phyloP scores from a whole-genome alignment of 1,284 basidiomycete genomes.

The Baeospora myosura region DNA sequence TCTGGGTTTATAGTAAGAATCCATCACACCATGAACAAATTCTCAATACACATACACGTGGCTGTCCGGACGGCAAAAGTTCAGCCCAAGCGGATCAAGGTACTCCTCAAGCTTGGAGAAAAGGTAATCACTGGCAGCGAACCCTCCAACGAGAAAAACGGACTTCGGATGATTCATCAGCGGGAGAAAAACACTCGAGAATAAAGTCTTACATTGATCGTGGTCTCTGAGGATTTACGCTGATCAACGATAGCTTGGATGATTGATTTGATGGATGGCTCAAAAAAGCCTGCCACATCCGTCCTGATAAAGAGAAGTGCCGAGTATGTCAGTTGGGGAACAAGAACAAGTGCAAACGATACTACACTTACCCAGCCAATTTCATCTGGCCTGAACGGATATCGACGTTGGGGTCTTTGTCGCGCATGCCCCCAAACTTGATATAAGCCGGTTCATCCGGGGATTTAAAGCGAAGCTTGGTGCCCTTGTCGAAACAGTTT shows the following conservation, averaged over 20 bases:
- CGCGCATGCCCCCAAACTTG: slow-evolving; percentile 31
- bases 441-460: slow-evolving; percentile 28
- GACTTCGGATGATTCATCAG: slow-evolving; percentile 13
- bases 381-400: slow-evolving; percentile 36
- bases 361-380: slow-evolving; percentile 28
- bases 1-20: slow-evolving; percentile 15
- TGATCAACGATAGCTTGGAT: slow-evolving; percentile 27
- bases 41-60: slow-evolving; percentile 28
- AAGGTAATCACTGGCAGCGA: slow-evolving; percentile 15
- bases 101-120: slow-evolving; percentile 18
- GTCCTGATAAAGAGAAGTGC: slow-evolving; percentile 15
- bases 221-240: not conserved
- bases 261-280: slow-evolving; percentile 29
- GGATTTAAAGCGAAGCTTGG: slow-evolving; percentile 34
- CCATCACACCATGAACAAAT: not conserved
- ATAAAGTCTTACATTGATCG: not conserved
- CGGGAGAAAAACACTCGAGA: no score
- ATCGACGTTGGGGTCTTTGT: slow-evolving; percentile 26
- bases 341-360: no score
- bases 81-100: slow-evolving; percentile 19
- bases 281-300: slow-evolving; percentile 31
- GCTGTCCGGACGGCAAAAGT: slow-evolving; percentile 34
- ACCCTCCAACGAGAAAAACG: slow-evolving; percentile 19
- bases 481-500: slow-evolving; percentile 30
- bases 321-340: not conserved